Base-by-base conservation (phyloP, 768 basidiomycete genomes). In the Suillus lakei region DNA sequence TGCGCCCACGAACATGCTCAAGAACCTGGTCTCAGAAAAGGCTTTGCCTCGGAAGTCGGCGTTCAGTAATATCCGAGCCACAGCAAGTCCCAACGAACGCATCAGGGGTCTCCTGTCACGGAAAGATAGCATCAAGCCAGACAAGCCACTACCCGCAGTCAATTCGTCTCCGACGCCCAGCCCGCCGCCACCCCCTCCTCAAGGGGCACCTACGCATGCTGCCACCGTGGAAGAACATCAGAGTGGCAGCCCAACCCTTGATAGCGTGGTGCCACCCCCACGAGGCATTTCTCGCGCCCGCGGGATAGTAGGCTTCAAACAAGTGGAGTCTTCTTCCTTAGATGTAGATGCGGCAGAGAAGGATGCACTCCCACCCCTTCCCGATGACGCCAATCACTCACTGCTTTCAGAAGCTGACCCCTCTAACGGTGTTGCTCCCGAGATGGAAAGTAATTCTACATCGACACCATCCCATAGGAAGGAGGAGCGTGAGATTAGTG, bases 11-110 rank as follows among this genome's bases (percentile, higher is more conserved):
- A 85, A 83, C 21, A 93, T 95, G 88, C 85, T 98, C 26, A 92
- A 93, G 78, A 93, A 88, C 12, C 88, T 98, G 61, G 88, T 97
- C 64, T 82, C 87, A 54, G 95, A 97, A 79, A 95, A 96, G 75
- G 69, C 81, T n/a, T 73, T 90, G 59, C 83, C 84, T 55, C 79
- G 80, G 62, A 78, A 69, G 53, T 70, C 77, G 34, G 62, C 68
- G 6, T 69, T 71, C 62, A 70, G 70, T 64, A 77, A 65, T 55
- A 60, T 69, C 44, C 73, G 74, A 23, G 43, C 72, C 10, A 66
- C 60, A 6, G 62, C 61, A 30, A 72, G 73, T 32, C 66, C 80
- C 50, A 80, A 78, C 63, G 77, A 78, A 53, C 79, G 81, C 61
- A 70, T 82, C 70, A 76, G 74, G 68, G 80, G 79, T 46, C 72